These are phyloP conservation scores for Penicillium nucicola DNA, from an alignment of 495 filamentous ascomycete species.

Conservation along the genomic window DNA sequence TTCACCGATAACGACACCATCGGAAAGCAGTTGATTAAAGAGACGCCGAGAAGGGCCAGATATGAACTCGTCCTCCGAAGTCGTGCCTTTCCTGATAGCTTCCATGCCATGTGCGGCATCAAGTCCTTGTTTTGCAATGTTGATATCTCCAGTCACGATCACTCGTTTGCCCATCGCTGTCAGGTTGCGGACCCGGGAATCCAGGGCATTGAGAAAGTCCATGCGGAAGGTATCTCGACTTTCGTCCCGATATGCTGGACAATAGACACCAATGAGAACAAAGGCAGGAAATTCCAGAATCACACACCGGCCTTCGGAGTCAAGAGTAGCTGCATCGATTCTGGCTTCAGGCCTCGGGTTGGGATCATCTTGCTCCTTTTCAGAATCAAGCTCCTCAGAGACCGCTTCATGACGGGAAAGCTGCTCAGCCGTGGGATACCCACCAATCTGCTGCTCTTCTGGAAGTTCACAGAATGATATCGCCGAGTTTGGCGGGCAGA, in stretches of 20 bases:
- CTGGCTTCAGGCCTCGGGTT: slow-evolving; percentile 10
- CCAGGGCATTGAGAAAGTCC: slow-evolving; percentile 74
- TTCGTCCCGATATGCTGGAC: slow-evolving; percentile 82
- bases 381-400: not conserved
- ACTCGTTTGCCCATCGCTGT: slow-evolving; percentile 76
- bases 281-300: slow-evolving; percentile 96
- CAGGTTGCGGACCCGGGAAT: slow-evolving; percentile 80
- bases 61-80: slow-evolving; percentile 66
- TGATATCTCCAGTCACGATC: slow-evolving; percentile 84
- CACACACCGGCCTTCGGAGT: slow-evolving; percentile 89
- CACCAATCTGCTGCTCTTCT: slow-evolving; percentile 80
- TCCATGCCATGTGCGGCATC: slow-evolving; percentile 72
- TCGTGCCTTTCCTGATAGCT: slow-evolving; percentile 63
- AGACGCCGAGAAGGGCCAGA: slow-evolving; percentile 72
- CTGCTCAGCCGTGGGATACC: slow-evolving; percentile 73
- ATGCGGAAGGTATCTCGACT: slow-evolving; percentile 79
- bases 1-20: slow-evolving; percentile 64
- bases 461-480: slow-evolving; percentile 75
- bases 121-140: slow-evolving; percentile 72
- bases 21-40: slow-evolving; percentile 79
- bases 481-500: slow-evolving; percentile 72
- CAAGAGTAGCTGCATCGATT: slow-evolving; percentile 68
- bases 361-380: not conserved
- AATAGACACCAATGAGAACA: slow-evolving; percentile 86
- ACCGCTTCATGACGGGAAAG: slow-evolving; percentile 38